A percentile compares a stretch with the other conserved stretches of the same genome.
These are phyloP conservation scores for Chloranthus sessilifolius DNA, from an alignment of 164 flowering plant species.

Conservation along the genomic window DNA sequence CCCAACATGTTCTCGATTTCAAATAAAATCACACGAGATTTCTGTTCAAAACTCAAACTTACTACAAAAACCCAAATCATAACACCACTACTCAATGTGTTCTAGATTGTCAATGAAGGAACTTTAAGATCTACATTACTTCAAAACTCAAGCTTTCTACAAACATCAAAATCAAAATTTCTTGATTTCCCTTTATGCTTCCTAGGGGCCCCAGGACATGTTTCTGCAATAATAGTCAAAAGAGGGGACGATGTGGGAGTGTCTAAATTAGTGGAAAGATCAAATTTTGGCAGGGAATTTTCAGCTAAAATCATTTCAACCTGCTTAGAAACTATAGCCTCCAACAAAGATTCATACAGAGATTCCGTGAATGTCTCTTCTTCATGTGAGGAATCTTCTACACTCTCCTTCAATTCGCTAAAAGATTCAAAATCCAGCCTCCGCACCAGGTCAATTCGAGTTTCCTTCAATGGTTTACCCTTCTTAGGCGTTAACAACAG, in stretches of 20 bases:
- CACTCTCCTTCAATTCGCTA: background rate
- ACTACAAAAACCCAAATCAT: too few relatives aligned
- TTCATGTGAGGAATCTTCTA: too few relatives aligned
- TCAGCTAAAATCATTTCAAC: constrained; percentile 24
- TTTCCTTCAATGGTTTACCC: constrained; percentile 19
- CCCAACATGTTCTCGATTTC: too few relatives aligned
- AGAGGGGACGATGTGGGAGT: constrained; percentile 31
- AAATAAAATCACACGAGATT: too few relatives aligned
- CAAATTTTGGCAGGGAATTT: constrained; percentile 1
- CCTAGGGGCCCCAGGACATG: constrained; percentile 56
- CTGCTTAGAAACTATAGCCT: constrained; percentile 31
- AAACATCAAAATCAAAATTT: constrained; percentile 28
- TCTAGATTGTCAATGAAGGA: too few relatives aligned
- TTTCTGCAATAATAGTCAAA: constrained; percentile 38
- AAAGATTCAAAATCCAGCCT: constrained; percentile 31
- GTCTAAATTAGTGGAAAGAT: constrained; percentile 13
- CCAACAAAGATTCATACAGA: constrained; percentile 33
- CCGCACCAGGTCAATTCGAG: constrained; percentile 23
- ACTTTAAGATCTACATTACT: too few relatives aligned
- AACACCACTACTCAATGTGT: too few relatives aligned
- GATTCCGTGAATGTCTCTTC: constrained; percentile 38
- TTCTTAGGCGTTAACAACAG: constrained; percentile 36
- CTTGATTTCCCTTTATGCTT: constrained; percentile 25
- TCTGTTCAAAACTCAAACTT: too few relatives aligned
- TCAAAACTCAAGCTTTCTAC: constrained; percentile 59